Percentiles rank a stretch among this genome's conserved stretches.
Evolutionary conservation across 2,329 filamentous ascomycete species (phyloP).

Genomic region (Colletotrichum godetiae): DNA sequence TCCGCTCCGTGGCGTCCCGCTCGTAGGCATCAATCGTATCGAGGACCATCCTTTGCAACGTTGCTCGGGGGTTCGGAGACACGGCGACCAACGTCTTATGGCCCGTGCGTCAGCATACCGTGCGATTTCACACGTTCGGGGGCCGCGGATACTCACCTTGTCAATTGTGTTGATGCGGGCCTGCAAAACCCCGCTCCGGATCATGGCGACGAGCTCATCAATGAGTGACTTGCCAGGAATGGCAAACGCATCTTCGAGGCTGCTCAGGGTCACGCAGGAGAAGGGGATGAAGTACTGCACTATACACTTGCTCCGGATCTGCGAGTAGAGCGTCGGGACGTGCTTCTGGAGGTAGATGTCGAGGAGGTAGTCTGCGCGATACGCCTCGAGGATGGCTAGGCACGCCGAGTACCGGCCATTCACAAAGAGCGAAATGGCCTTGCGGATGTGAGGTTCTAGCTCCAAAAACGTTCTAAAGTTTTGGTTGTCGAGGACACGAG

Average conservation of each 20-base stretch:
- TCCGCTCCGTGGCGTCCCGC: constrained; percentile 77
- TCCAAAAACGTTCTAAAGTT: constrained; percentile 90
- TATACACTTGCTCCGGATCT: constrained; percentile 90
- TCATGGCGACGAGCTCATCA: constrained; percentile 82
- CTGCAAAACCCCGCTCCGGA: constrained; percentile 76
- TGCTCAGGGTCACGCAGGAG: constrained; percentile 84
- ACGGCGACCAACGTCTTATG: constrained; percentile 79
- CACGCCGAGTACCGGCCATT: constrained; percentile 90
- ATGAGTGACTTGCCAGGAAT: constrained; percentile 72
- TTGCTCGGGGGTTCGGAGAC: constrained; percentile 71
- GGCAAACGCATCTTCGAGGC: constrained; percentile 82
- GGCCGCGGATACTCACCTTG: constrained; percentile 58
- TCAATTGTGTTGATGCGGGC: constrained; percentile 89
- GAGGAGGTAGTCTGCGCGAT: constrained; percentile 87
- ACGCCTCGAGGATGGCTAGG: constrained; percentile 83
- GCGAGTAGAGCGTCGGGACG: constrained; percentile 74
- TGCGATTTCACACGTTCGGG: constrained; percentile 5
- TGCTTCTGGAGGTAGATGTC: constrained; percentile 87
- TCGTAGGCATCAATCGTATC: constrained; percentile 78
- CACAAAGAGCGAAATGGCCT: constrained; percentile 89
- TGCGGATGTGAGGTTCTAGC: constrained; percentile 92
- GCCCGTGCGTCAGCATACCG: constrained; percentile 26
- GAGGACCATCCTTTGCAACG: constrained; percentile 78
- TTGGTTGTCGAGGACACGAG: constrained; percentile 80
- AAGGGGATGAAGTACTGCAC: constrained; percentile 93